phyloP scores from a whole-genome alignment of 148 eudicot species.

The Rhododendron kiyosumense region DNA sequence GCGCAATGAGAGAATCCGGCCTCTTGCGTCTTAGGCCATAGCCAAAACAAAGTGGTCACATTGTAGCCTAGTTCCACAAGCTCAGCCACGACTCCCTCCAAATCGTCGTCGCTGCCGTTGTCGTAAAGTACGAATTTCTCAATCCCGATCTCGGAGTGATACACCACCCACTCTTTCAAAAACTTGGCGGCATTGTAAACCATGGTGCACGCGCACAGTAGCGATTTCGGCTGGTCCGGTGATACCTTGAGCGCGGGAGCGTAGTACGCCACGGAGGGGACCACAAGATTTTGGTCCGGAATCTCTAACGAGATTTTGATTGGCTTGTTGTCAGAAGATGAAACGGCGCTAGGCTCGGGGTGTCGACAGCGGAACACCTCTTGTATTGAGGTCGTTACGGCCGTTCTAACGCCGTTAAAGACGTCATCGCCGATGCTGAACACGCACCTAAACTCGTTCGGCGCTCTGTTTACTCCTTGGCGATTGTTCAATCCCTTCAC shows the following conservation, averaged over 20 bases:
- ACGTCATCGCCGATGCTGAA: conserved; percentile 29
- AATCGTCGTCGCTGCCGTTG: conserved; percentile 62
- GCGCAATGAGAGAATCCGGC: conserved; percentile 74
- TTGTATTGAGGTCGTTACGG: conserved; percentile 44
- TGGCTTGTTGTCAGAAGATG: background rate
- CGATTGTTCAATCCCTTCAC: conserved; percentile 58
- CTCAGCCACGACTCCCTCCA: conserved; percentile 23
- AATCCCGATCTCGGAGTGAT: conserved; percentile 57
- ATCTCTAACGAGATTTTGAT: conserved; percentile 42
- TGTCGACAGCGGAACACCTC: conserved; percentile 69
- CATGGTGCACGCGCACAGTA: conserved; percentile 73
- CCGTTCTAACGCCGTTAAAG: conserved; percentile 29
- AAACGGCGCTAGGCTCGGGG: conserved; percentile 20
- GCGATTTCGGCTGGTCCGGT: conserved; percentile 11
- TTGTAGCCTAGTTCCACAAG: conserved; percentile 41
- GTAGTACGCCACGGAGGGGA: conserved; percentile 54
- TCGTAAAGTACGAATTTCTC: conserved; percentile 58
- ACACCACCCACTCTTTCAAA: conserved; percentile 66
- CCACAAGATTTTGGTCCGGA: conserved; percentile 12
- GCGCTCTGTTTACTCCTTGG: conserved; percentile 41
- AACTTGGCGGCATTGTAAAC: conserved; percentile 56
- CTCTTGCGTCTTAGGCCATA: conserved; percentile 81
- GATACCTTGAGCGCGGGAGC: conserved; percentile 27
- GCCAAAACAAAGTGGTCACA: conserved; percentile 44
- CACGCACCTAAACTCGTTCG: conserved; percentile 45